Conservation (phyloP, 2,329 filamentous ascomycete genomes). For the Rhynchosporium secalis region DNA sequence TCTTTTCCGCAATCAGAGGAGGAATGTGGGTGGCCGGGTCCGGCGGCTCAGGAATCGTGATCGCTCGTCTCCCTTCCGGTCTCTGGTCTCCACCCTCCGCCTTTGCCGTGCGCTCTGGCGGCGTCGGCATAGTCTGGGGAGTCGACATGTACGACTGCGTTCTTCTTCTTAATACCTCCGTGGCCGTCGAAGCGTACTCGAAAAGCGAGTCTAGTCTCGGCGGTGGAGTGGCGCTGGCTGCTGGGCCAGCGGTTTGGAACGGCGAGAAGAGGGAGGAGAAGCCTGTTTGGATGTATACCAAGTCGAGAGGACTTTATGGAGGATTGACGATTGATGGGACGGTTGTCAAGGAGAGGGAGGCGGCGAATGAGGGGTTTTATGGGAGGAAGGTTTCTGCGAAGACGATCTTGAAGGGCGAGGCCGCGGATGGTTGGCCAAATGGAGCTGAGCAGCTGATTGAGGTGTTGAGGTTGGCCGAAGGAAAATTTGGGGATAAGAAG, state of each 20-base stretch:
- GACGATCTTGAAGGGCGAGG: slow-evolving; percentile 20
- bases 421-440: slow-evolving; percentile 14
- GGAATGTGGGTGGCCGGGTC: slow-evolving; percentile 46
- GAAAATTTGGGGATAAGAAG: slow-evolving; percentile 7
- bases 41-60: slow-evolving; percentile 64
- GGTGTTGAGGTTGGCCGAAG: slow-evolving; percentile 20
- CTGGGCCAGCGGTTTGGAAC: slow-evolving; percentile 54
- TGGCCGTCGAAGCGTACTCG: slow-evolving; percentile 76
- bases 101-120: slow-evolving; percentile 78
- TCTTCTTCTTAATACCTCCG: slow-evolving; percentile 76
- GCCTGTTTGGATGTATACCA: slow-evolving; percentile 62
- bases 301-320: slow-evolving; percentile 64
- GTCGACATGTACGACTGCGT: slow-evolving; percentile 90
- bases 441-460: slow-evolving; percentile 18
- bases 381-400: slow-evolving; percentile 14
- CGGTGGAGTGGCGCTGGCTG: slow-evolving; percentile 74
- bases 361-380: slow-evolving; percentile 23
- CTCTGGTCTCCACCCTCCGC: slow-evolving; percentile 80
- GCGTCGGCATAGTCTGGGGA: slow-evolving; percentile 76
- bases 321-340: slow-evolving; percentile 45
- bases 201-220: slow-evolving; percentile 74
- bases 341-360: slow-evolving; percentile 19
- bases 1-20: slow-evolving; percentile 70
- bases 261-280: slow-evolving; percentile 41
- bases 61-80: slow-evolving; percentile 62